Evolutionary conservation across 805 yeast genomes (phyloP), one percentile per base, ranked within the genome.

Genomic region (Candida morakotiae): DNA sequence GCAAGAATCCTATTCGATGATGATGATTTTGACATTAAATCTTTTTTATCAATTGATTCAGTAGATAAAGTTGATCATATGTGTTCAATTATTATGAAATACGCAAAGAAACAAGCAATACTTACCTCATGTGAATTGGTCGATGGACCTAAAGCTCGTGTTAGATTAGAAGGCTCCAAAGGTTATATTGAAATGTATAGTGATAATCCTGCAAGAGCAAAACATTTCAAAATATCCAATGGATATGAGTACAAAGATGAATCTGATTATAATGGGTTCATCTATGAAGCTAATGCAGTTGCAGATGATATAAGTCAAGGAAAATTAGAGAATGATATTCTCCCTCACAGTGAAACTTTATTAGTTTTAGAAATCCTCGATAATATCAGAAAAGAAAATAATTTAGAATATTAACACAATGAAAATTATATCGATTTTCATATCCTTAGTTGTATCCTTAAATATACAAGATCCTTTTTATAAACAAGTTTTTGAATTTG

Each of bases 221-320:
- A 42, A 27, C 46, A 48, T 40, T 61, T 53, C 44, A 59, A 53
- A 31, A 58, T 70, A 32, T 45, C 46, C 18, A 66, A 65, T 35
- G 45, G 39, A 1, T 44, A 55, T 24, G 65, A 52, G 17, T 54
- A 53, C 38, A 53, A 59, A 27, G 68, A 64, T 37, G 52, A 58
- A 17, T 52, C 60, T 7, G 67, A 64, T 3, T 69, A 63, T 31
- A 52, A 58, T 33, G 83, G 83, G 0, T 70, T 75, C 51, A 71
- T 71, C 46, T 70, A 69, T 52, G 82, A 77, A 55, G 81, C 81
- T 1, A 70, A 75, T 46, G 78, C 73, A 4, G 69, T 67, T 21
- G 81, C 77, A 3, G 53, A 62, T 32, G 73, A 68, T 37, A 56
- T 77, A 28, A 37, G 49, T 5, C 56, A 52, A 11, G 75, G 76